Conservation (phyloP, 805 yeast species). For the Candida coquimbonensis region DNA sequence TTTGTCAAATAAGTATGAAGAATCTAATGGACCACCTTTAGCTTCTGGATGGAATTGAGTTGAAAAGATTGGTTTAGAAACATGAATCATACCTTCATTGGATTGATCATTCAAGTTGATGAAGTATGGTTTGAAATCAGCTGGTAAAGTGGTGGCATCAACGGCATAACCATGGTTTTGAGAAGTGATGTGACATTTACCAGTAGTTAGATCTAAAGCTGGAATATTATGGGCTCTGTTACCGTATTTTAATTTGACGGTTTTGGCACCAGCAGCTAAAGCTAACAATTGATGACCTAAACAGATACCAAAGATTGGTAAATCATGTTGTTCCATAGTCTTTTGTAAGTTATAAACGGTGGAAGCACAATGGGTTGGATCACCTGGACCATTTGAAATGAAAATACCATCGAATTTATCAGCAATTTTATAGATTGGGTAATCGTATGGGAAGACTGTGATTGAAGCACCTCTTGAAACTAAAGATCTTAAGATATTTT, state of each 20-base stretch:
- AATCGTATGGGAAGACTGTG: constrained; percentile 94
- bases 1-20: constrained; percentile 84
- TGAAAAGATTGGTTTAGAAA: constrained; percentile 81
- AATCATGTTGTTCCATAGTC: constrained; percentile 57
- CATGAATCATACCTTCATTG: constrained; percentile 96
- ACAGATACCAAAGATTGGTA: constrained; percentile 94
- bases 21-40: constrained; percentile 97
- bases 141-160: constrained; percentile 66
- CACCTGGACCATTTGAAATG: constrained; percentile 96
- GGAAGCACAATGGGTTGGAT: constrained; percentile 82
- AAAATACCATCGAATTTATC: constrained; percentile 91
- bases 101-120: constrained; percentile 91
- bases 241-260: constrained; percentile 91
- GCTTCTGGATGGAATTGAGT: constrained; percentile 99
- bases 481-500: constrained; percentile 88
- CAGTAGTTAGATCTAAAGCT: constrained; percentile 81
- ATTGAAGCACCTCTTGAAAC: constrained; percentile 93
- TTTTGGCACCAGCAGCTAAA: constrained; percentile 89
- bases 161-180: constrained; percentile 99
- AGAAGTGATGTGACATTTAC: constrained; percentile 95
- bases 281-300: constrained; percentile 96
- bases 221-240: constrained; percentile 99
- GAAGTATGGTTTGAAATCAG: constrained; percentile 81
- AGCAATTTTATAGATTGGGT: constrained; percentile 87
- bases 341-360: constrained; percentile 70